These are phyloP conservation scores for Pichia insulana DNA, from an alignment of 805 yeast species.

Conservation along the genomic window DNA sequence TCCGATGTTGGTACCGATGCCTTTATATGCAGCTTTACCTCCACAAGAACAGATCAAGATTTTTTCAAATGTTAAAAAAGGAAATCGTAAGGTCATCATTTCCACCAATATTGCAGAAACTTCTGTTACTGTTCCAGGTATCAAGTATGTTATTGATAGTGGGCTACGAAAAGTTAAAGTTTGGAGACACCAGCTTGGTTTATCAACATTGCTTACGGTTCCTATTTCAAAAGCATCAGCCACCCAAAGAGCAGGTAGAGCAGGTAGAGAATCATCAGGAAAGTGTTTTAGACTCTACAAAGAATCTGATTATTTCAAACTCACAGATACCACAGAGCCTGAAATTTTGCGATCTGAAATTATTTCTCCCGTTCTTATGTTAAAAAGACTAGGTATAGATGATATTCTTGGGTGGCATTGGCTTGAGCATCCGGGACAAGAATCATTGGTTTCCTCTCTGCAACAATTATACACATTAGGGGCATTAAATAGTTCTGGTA, in stretches of 20 bases:
- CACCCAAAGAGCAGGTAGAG: conserved; percentile 93
- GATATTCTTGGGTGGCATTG: conserved; percentile 85
- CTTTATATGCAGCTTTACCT: conserved; percentile 90
- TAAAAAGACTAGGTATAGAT: conserved; percentile 74
- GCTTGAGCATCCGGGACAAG: conserved; percentile 85
- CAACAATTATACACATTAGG: conserved; percentile 68
- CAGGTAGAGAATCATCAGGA: conserved; percentile 96
- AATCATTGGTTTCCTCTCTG: conserved; percentile 66
- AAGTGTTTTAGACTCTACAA: conserved; percentile 80
- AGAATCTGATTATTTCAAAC: conserved; percentile 54
- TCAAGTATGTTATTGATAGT: conserved; percentile 83
- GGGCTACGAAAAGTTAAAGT: conserved; percentile 91
- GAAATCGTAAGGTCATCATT: conserved; percentile 74
- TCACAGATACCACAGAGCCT: conserved; percentile 81
- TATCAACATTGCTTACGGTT: conserved; percentile 85
- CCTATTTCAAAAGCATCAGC: conserved; percentile 94
- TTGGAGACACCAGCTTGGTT: conserved; percentile 87
- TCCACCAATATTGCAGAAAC: conserved; percentile 98
- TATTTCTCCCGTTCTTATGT: conserved; percentile 71
- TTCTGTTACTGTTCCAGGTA: conserved; percentile 92
- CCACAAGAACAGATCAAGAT: conserved; percentile 75
- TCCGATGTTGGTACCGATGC: conserved; percentile 68
- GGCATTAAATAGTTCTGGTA: conserved; percentile 71
- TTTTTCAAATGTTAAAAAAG: conserved; percentile 55
- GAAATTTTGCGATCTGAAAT: conserved; percentile 86